Base-by-base conservation (phyloP, 73 alveolate species). In the Paramecium caudatum region DNA sequence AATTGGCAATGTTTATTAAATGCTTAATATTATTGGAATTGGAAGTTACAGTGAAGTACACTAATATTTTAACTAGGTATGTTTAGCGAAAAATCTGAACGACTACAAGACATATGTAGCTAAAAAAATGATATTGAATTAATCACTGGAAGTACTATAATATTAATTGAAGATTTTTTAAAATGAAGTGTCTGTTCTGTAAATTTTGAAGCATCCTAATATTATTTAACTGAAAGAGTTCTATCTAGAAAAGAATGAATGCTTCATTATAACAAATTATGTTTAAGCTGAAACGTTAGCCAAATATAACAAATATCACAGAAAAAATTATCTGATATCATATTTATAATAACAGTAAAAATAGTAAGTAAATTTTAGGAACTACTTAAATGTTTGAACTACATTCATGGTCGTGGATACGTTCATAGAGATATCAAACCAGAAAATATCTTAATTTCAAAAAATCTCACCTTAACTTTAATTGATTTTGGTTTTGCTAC, bases 381-480 rank as follows among this genome's bases (percentile, higher is more conserved):
- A 55, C 21, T 61, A 33, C 82, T 83, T 4, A 43, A 48, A 39
- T 68, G 70, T 5, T 9, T 83, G 30, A 8, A 30, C 13, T 55
- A 83, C 36, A 83, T 83, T 0, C 83, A 83, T 61, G 27, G 61
- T 15, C 49, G 61, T 23, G 91, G 91, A 4, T 83, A 48, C 7
- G 82, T 83, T 2, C 91, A 83, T 83, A 65, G 91, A 36, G 91
- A 83, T 16, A 30, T 83, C 3, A 83, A 83, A 5, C 91, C 91
- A 32, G 91, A 83, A 25, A 83, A 83, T 19, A 83, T 83, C 6
- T 36, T 83, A 12, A 46, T 34, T n/a, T 45, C 16, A 8, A 65
- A 33, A 33, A 30, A 65, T 33, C 49, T 32, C 17, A 36, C 5
- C 16, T 8, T 65, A 30, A 65, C 83, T 10, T 65, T 65, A 27